phyloP scores from a whole-genome alignment of 2,329 filamentous ascomycete species.

The Ophiostoma ips region DNA sequence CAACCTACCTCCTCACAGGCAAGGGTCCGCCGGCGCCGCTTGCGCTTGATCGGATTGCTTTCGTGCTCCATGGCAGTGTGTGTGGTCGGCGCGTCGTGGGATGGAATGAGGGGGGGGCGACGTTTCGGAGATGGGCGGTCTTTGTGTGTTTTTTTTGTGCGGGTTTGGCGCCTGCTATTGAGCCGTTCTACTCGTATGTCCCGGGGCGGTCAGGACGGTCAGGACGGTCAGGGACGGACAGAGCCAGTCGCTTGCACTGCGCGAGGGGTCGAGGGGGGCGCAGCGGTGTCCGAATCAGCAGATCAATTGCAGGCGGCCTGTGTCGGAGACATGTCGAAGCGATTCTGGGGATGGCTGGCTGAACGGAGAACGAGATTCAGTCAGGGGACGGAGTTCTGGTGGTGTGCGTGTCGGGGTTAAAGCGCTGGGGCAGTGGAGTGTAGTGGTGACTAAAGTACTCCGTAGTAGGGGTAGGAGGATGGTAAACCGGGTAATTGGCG shows the following conservation, averaged over 20 bases:
- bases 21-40: slow-evolving; percentile 17
- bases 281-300: too few species aligned
- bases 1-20: slow-evolving; percentile 24
- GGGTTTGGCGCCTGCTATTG: too few species aligned
- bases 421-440: not conserved
- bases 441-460: not conserved
- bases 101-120: not conserved
- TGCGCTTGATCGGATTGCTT: slow-evolving; percentile 10
- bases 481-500: not conserved
- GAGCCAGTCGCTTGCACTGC: too few species aligned
- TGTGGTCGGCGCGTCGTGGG: not conserved
- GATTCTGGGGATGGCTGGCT: not conserved
- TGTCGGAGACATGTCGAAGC: not conserved
- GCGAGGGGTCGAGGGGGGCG: too few species aligned
- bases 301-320: too few species aligned
- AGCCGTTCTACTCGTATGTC: too few species aligned
- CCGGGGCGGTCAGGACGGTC: too few species aligned
- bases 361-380: too few species aligned
- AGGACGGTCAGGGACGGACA: too few species aligned
- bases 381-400: not conserved
- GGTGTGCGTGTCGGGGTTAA: slow-evolving; percentile 3
- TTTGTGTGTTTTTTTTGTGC: not conserved
- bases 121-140: not conserved
- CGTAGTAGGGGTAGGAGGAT: not conserved
- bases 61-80: slow-evolving; percentile 6